Percentiles rank a stretch among this genome's conserved stretches.
phyloP scores from a whole-genome alignment of 257 asterid species.

The Solanum gracilifrons region DNA sequence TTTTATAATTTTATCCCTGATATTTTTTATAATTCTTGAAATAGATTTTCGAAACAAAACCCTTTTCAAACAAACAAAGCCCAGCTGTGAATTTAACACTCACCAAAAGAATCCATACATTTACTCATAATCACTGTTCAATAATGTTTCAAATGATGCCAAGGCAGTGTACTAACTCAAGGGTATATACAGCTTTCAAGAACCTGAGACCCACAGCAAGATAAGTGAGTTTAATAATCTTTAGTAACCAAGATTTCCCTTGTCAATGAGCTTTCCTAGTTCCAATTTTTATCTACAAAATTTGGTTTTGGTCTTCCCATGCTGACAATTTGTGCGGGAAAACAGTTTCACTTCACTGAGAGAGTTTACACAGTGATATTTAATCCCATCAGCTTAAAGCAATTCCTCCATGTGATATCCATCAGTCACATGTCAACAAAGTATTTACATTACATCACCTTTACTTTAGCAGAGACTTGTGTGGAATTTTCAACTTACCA shows the following conservation, averaged over 20 bases:
- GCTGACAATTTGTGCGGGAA: not conserved
- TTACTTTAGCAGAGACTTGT: not conserved
- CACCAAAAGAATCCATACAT: not conserved
- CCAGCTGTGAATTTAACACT: not conserved
- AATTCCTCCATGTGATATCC: not conserved
- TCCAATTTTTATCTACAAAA: not conserved
- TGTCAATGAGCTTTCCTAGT: not conserved
- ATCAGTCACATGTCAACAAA: not conserved
- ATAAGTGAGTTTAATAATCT: not conserved
- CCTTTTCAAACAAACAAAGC: not conserved
- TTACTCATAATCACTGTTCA: not conserved
- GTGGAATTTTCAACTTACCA: slow-evolving; percentile 32
- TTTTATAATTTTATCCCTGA: not conserved
- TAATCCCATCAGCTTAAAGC: not conserved
- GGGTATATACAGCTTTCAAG: not conserved
- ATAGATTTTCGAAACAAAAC: not conserved
- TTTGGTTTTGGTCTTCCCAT: not conserved
- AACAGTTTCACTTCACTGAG: not conserved
- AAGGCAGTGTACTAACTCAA: not conserved
- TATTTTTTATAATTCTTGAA: not conserved
- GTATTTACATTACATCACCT: not conserved
- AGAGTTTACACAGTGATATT: not conserved
- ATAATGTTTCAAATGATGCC: not conserved
- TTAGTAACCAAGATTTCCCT: not conserved
- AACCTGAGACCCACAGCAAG: not conserved